Percentiles rank a stretch among this genome's conserved stretches.
Evolutionary conservation across 805 yeast species (phyloP).

Genomic region (Yarrowia sp.): DNA sequence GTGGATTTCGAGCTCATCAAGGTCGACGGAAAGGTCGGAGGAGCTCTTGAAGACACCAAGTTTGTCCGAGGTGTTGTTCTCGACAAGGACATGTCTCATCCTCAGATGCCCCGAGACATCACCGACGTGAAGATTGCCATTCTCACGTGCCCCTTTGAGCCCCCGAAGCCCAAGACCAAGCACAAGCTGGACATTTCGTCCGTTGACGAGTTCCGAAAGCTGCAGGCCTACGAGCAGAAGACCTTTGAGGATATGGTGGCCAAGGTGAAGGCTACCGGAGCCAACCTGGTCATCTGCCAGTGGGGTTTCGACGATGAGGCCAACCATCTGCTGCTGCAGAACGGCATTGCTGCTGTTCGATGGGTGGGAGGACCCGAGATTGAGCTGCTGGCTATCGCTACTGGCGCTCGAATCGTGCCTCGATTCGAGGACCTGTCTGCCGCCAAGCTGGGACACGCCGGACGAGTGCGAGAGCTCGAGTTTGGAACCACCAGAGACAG

Average conservation of each 20-base stretch:
- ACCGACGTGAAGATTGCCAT: conserved; percentile 86
- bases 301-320: conserved; percentile 99
- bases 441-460: conserved; percentile 85
- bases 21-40: conserved; percentile 95
- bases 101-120: conserved; percentile 90
- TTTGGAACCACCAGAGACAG: conserved; percentile 96
- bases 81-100: conserved; percentile 96
- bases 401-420: conserved; percentile 95
- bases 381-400: conserved; percentile 94
- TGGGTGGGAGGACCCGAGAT: conserved; percentile 99
- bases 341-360: conserved; percentile 90
- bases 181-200: conserved; percentile 90
- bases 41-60: conserved; percentile 79
- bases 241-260: conserved; percentile 90
- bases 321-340: conserved; percentile 82
- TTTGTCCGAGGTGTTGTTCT: conserved; percentile 87
- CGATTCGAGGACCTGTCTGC: conserved; percentile 86
- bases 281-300: conserved; percentile 95
- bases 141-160: conserved; percentile 97
- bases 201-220: conserved; percentile 89
- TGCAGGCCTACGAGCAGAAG: conserved; percentile 89
- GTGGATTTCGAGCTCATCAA: conserved; percentile 96
- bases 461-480: conserved; percentile 78
- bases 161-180: conserved; percentile 98
- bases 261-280: conserved; percentile 82